Conservation (phyloP, 2,329 filamentous ascomycete species). For the Kalmusia sp. region DNA sequence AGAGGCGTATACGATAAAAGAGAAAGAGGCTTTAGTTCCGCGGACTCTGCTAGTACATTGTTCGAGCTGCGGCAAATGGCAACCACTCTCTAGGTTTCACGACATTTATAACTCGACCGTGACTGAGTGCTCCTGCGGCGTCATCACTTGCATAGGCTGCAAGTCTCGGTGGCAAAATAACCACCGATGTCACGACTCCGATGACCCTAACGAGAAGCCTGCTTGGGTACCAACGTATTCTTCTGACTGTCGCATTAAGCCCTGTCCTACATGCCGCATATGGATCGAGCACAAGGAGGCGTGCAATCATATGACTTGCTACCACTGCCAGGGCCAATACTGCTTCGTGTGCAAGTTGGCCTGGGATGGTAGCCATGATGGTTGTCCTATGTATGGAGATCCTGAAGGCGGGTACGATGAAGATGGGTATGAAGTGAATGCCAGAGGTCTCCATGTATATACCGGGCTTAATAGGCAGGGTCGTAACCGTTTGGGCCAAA, state of each 20-base stretch:
- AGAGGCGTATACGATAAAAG: neutral
- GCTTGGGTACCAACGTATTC: slow-evolving; percentile 19
- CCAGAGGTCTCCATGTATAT: slow-evolving; percentile 13
- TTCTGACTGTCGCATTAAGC: slow-evolving; percentile 16
- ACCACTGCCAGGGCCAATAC: slow-evolving; percentile 14
- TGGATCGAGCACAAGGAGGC: slow-evolving; percentile 22
- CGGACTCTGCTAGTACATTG: neutral
- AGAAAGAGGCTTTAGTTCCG: neutral
- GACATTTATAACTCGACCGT: neutral
- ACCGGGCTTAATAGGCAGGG: slow-evolving; percentile 11
- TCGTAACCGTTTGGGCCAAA: slow-evolving; percentile 1
- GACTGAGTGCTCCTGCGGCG: slow-evolving; percentile 4
- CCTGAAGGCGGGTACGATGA: slow-evolving; percentile 12
- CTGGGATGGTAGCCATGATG: slow-evolving; percentile 4
- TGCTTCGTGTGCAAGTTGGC: slow-evolving; percentile 22
- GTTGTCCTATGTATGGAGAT: slow-evolving; percentile 15
- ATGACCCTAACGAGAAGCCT: neutral
- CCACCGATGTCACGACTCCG: slow-evolving; percentile 3
- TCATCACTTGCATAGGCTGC: slow-evolving; percentile 11
- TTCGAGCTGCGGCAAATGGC: slow-evolving; percentile 1
- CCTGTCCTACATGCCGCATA: slow-evolving; percentile 15
- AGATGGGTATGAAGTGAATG: slow-evolving; percentile 14
- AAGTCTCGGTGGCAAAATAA: slow-evolving; percentile 8
- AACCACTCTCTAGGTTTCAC: neutral
- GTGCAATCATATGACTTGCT: slow-evolving; percentile 23